Base-by-base conservation (phyloP, 805 yeast genomes). In the Candida sonorensis region DNA sequence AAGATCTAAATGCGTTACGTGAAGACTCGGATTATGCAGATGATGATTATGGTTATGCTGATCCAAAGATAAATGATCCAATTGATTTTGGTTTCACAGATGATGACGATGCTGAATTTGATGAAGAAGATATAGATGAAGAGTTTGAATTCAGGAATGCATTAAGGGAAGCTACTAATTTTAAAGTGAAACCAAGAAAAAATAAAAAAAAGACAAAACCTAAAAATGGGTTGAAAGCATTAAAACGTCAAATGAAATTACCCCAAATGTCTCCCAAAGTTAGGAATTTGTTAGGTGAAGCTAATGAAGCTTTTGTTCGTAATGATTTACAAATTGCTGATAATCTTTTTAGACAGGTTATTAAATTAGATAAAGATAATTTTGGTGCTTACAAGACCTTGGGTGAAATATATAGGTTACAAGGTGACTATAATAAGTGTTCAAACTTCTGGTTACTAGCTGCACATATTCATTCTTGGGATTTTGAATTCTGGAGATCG, bases 371-470 rank as follows among this genome's bases (percentile, higher is more conserved):
- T 50, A 79, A 84, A 10, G 72, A 73, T 42, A 81, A 83, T 51
- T 80, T 75, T 53, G 75, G 82, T 27, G 96, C 96, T 0, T 88
- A 88, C 63, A 80, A 82, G 47, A 82, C 94, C 0, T 59, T 87
- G 27, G 97, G 96, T 29, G 95, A 84, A 48, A 82, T 90, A 29
- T 80, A 82, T 42, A 68, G 75, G 35, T 62, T 71, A 32, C 79
- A 76, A 38, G 88, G 86, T 1, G 65, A 76, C 28, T 57, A 70
- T 30, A 75, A 78, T 42, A 81, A 82, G 49, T 74, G 94, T 53
- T 77, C 94, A 53, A 76, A 77, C 49, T 71, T 81, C 29, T 76
- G 96, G 95, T 62, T 82, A 45, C 48, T 83, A 33, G 92, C 94
- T 18, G 88, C 95, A 1, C 82, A 77, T 50, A 60, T 82, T 10